Evolutionary conservation across 2,329 filamentous ascomycete genomes (phyloP), one percentile per base, ranked within the genome.

Genomic region (Parafenestella ontariensis): DNA sequence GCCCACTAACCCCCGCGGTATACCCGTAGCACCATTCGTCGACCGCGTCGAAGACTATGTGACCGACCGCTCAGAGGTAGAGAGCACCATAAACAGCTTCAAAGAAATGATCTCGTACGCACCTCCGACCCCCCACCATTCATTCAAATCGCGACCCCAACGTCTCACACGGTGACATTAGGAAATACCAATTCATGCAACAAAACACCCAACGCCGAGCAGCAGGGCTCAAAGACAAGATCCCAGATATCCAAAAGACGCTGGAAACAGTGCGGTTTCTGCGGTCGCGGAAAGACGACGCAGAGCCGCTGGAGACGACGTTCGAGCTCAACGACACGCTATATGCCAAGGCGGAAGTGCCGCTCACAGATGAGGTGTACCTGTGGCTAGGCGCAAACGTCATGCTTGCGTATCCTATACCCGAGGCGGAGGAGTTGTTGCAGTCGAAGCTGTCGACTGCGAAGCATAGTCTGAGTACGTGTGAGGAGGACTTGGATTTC

Each of bases 171-270:
- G 4, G 3, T 41, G 18, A 17, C 5, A 15, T n/a, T 52, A 96
- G 92, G 67, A 99, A 99, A 84, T 99, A 99, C 81, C 95, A 98
- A 77, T 99, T 98, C 80, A 99, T 99, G 95, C 92, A 98, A 79
- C 83, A 89, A 74, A 98, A 96, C 77, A 90, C 95, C 54, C 89
- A 96, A 76, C 85, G 92, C 60, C 86, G 95, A 43, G 89, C 90
- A 48, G 82, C 84, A 3, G 92, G 93, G 2, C 81, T 99, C 51
- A 90, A 89, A 71, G 93, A 97, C 72, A 99, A 98, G 81, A 92
- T 99, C 64, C 95, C 95, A 0, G 95, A 99, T 75, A 98, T 99
- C 62, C 88, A 91, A 70, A 97, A 97, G 82, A 98, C 95, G 0
- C 79, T 98, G 55, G 94, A 98, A 56, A 95, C 92, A 17, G 94